These are phyloP conservation scores for Fusarium setosum DNA, from an alignment of 2,329 filamentous ascomycete genomes.

Conservation along the genomic window DNA sequence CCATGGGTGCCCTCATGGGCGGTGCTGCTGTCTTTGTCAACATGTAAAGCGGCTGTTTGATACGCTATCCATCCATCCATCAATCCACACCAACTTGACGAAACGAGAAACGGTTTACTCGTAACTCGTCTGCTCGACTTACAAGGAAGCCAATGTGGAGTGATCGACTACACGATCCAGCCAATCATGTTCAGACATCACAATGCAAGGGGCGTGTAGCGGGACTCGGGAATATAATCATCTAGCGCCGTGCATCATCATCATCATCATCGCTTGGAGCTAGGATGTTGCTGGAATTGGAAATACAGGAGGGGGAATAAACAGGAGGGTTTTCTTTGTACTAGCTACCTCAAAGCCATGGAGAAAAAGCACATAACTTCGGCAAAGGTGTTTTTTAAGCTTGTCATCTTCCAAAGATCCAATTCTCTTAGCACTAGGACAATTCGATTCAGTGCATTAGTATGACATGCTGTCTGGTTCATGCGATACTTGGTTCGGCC, in stretches of 20 bases:
- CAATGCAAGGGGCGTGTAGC: background rate
- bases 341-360: no score
- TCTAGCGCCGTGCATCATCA: constrained; percentile 9
- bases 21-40: constrained; percentile 59
- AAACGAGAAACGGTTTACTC: constrained; percentile 10
- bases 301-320: background rate
- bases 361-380: no score
- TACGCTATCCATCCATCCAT: constrained; percentile 2
- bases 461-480: no score
- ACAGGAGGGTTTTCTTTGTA: background rate
- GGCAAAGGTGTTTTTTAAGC: background rate
- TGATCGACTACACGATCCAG: background rate
- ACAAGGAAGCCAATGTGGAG: no score
- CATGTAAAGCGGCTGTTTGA: constrained; percentile 48
- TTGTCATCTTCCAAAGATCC: background rate
- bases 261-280: no score
- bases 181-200: background rate
- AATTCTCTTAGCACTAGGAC: no score
- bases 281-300: background rate
- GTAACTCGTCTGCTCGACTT: no score
- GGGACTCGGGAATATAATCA: constrained; percentile 17
- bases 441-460: no score
- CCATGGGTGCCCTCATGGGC: constrained; percentile 59
- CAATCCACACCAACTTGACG: constrained; percentile 13
- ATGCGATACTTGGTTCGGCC: no score